Evolutionary conservation across 1,284 basidiomycete species (phyloP).

Genomic region (Inonotus obliquus): DNA sequence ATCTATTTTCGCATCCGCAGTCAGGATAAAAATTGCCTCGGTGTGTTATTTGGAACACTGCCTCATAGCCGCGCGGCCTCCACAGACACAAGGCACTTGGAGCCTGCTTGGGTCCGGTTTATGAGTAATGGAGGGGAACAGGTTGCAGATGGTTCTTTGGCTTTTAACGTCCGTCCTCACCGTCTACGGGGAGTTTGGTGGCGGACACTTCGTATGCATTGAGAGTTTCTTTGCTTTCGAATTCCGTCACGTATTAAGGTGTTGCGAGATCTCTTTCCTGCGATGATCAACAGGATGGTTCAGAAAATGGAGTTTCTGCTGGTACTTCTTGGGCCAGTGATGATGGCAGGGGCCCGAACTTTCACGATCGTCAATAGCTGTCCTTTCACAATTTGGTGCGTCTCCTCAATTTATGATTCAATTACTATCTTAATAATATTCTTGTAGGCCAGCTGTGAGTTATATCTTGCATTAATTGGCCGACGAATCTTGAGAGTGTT

Average conservation of each 20-base stretch:
- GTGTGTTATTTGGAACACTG: neutral
- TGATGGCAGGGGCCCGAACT: slow-evolving; percentile 29
- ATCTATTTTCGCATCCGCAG: neutral
- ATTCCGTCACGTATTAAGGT: no score
- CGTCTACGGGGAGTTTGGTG: no score
- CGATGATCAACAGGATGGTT: neutral
- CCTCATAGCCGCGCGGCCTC: neutral
- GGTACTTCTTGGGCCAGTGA: neutral
- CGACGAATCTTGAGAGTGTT: neutral
- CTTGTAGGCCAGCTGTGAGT: slow-evolving; percentile 20
- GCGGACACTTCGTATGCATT: no score
- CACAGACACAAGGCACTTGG: neutral
- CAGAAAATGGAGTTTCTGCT: neutral
- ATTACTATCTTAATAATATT: neutral
- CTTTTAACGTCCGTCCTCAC: no score
- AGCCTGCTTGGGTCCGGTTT: neutral
- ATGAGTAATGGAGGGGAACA: neutral
- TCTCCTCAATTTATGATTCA: neutral
- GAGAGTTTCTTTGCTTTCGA: no score
- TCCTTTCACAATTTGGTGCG: slow-evolving; percentile 31
- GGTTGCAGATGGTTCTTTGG: neutral
- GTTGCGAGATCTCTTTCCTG: no score
- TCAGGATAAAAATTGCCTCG: neutral
- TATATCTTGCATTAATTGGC: neutral
- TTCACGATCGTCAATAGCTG: slow-evolving; percentile 31